Percentiles rank a stretch among this genome's conserved stretches.
These are phyloP conservation scores for Fusarium kyushuense DNA, from an alignment of 2,329 filamentous ascomycete species.

Conservation along the genomic window DNA sequence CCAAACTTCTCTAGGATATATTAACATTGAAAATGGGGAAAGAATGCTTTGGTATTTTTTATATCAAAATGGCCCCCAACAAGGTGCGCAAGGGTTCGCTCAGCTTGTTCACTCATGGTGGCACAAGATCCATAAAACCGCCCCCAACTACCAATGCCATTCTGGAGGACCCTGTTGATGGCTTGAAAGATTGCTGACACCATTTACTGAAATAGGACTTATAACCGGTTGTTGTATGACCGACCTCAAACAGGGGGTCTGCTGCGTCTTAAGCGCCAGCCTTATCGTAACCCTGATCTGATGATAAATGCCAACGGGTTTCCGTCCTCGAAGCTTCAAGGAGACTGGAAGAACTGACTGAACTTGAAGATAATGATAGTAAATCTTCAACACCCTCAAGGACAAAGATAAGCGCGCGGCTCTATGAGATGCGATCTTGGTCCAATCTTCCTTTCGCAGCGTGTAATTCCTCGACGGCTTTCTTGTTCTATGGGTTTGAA, in stretches of 20 bases:
- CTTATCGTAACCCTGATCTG: slow-evolving; percentile 5
- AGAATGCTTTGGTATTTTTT: slow-evolving; percentile 3
- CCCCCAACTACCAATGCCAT: not conserved
- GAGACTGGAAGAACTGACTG: fast-evolving
- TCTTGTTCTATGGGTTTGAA: not conserved
- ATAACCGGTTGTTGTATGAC: not conserved
- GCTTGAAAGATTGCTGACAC: slow-evolving; percentile 3
- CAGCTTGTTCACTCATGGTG: slow-evolving; percentile 4
- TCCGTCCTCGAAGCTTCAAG: not conserved
- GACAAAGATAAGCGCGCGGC: not conserved
- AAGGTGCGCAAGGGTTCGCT: not conserved
- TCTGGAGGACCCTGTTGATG: not conserved
- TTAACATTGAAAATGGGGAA: not conserved
- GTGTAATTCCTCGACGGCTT: not conserved
- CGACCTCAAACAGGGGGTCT: not conserved
- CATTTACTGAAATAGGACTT: not conserved
- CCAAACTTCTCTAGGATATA: fast-evolving
- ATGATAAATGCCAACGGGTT: not conserved
- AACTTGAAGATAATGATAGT: fast-evolving
- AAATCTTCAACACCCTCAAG: not conserved
- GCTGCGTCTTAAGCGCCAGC: slow-evolving; percentile 2
- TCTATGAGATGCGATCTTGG: not conserved
- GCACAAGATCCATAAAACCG: not conserved
- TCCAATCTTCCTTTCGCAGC: not conserved
- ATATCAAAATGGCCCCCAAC: slow-evolving; percentile 12